Evolutionary conservation across 208 protist genomes (phyloP).

Genomic region (Leishmania braziliensis): DNA sequence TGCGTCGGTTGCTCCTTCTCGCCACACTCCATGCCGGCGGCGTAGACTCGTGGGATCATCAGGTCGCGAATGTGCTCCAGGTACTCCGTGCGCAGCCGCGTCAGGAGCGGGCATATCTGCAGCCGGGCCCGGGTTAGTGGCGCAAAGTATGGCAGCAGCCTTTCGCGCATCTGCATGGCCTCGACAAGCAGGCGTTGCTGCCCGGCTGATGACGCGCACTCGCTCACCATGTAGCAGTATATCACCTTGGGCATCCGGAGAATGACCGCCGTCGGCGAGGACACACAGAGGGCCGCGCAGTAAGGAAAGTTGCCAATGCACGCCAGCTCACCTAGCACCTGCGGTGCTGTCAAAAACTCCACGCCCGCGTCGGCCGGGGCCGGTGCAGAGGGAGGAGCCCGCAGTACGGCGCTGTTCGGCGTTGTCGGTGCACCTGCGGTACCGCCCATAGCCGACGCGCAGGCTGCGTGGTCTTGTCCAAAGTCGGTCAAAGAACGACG

Average conservation of each 20-base stretch:
- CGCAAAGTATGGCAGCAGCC: constrained; percentile 58
- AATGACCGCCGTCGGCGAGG: constrained; percentile 44
- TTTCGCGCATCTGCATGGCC: constrained; percentile 59
- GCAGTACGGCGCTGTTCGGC: constrained; percentile 3
- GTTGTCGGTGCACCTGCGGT: not conserved
- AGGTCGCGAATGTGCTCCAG: constrained; percentile 61
- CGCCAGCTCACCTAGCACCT: constrained; percentile 64
- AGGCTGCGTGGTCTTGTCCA: not conserved
- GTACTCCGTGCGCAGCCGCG: constrained; percentile 46
- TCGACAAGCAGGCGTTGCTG: constrained; percentile 49
- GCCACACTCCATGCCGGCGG: constrained; percentile 70
- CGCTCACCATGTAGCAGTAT: constrained; percentile 49
- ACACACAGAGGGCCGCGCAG: constrained; percentile 50
- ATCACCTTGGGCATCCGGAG: constrained; percentile 39
- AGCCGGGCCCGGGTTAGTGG: constrained; percentile 62
- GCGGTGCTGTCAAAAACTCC: constrained; percentile 43
- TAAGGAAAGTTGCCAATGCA: constrained; percentile 66
- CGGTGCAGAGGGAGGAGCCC: not conserved
- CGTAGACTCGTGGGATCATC: constrained; percentile 60
- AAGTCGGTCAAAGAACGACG: not conserved
- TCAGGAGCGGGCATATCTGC: constrained; percentile 69
- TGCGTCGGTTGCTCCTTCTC: constrained; percentile 43
- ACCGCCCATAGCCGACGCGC: not conserved
- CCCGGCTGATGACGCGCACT: constrained; percentile 30
- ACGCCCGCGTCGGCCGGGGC: constrained; percentile 15